Conservation (phyloP, 1,139 yeast genomes). For the Pichia cactophila region DNA sequence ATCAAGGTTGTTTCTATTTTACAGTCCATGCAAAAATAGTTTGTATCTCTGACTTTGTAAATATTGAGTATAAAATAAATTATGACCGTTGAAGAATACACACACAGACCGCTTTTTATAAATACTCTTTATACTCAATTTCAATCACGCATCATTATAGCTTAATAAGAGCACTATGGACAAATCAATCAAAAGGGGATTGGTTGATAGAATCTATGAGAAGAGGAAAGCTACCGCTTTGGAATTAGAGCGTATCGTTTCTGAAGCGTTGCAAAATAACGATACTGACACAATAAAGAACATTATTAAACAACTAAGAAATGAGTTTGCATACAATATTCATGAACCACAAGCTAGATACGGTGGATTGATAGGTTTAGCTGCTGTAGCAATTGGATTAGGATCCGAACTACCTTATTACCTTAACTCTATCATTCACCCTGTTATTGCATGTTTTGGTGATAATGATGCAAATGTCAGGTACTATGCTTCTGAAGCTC, state of each 20-base stretch:
- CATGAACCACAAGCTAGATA: conserved; percentile 70
- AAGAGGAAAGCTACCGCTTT: conserved; percentile 92
- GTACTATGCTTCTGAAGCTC: conserved; percentile 93
- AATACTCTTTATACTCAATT: not conserved
- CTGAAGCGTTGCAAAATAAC: conserved; percentile 59
- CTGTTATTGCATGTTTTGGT: conserved; percentile 91
- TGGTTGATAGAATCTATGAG: conserved; percentile 86
- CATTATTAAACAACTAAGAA: conserved; percentile 59
- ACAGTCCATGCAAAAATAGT: conserved; percentile 21
- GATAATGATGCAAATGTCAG: conserved; percentile 96
- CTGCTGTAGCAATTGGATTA: conserved; percentile 72
- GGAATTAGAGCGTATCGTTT: conserved; percentile 76
- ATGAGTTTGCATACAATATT: conserved; percentile 69
- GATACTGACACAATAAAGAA: conserved; percentile 61
- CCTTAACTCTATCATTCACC: conserved; percentile 80
- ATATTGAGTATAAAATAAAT: not conserved
- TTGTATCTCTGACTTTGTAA: not conserved
- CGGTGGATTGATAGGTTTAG: conserved; percentile 71
- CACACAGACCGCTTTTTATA: not conserved
- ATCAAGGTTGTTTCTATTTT: conserved; percentile 69
- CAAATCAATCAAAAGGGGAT: conserved; percentile 68
- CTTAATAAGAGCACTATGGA: conserved; percentile 35
- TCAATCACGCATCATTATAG: not conserved
- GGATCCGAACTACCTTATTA: conserved; percentile 68
- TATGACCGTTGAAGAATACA: not conserved